Evolutionary conservation across 2,329 filamentous ascomycete species (phyloP), one percentile per base, ranked within the genome.

Genomic region (Talaromyces sp.): DNA sequence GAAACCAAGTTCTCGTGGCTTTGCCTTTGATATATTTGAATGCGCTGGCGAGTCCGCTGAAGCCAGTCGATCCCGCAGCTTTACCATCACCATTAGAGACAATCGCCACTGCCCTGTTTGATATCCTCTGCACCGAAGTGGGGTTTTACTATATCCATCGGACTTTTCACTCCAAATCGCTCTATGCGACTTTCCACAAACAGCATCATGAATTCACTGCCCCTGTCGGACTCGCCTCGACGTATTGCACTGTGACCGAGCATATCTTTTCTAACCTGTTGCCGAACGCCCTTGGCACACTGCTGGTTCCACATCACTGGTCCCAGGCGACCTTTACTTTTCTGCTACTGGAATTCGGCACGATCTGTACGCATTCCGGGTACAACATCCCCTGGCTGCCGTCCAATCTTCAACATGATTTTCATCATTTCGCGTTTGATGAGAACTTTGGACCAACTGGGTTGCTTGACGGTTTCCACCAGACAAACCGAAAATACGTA

Each of bases 381-480:
- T 63, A 63, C 28, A 63, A 63, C 52, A 61, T 62, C 31, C 58
- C 61, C 36, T 57, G 58, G 59, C 52, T 63, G 59, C 61, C 58
- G 10, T 61, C 52, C 14, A 63, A 63, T 53, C 53, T 63, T 33
- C 59, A 63, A 52, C 61, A 63, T 50, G 62, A 70, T 66, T 5
- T 72, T 66, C 54, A 72, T 72, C 59, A 69, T 71, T 52, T 63
- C 40, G 59, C 61, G 12, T 63, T 63, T 62, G 54, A 61, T 31
- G 61, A 63, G 34, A 63, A 63, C 42, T 63, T 63, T 50, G 61
- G 61, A 10, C 61, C 61, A 8, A 61, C 50, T 6, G 61, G 73
- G 70, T 53, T 53, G 30, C 30, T 53, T 5, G 50, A 53, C 28
- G 18, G 28, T 6, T 31, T 53, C n/a, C 50, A 53, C 28, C 23